These are phyloP conservation scores for Penicillium sp. DNA, from an alignment of 2,329 filamentous ascomycete genomes.

Conservation along the genomic window DNA sequence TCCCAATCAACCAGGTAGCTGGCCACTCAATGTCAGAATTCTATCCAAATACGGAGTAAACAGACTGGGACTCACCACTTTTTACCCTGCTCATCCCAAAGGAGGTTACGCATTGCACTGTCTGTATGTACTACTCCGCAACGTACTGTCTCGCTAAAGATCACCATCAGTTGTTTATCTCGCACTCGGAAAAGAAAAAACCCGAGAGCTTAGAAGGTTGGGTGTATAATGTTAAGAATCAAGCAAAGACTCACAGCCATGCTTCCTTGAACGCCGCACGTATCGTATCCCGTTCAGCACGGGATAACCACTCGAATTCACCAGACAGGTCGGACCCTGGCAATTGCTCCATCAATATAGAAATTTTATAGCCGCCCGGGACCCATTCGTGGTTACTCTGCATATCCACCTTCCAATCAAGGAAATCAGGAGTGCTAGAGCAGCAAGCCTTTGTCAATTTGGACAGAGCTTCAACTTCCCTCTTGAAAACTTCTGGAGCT, in stretches of 20 bases:
- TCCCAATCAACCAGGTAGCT: constrained; percentile 3
- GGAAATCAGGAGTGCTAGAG: not conserved
- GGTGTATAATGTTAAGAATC: not conserved
- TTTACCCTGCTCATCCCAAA: not conserved
- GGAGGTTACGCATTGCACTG: not conserved
- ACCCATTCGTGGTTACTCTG: not conserved
- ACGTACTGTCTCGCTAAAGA: not conserved
- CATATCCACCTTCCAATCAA: not conserved
- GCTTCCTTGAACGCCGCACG: not conserved
- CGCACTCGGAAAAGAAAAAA: not conserved
- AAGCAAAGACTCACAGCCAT: constrained; percentile 1
- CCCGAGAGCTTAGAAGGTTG: not conserved
- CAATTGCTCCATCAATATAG: constrained; percentile 1
- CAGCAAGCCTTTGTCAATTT: constrained; percentile 1
- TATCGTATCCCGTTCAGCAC: not conserved
- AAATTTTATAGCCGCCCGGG: constrained; percentile 1
- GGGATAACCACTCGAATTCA: not conserved
- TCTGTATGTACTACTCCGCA: constrained; percentile 1
- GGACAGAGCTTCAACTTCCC: not conserved
- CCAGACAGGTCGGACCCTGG: not conserved
- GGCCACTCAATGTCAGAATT: not conserved
- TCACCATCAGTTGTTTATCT: not conserved
- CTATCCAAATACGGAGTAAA: not conserved
- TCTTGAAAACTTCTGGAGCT: not conserved
- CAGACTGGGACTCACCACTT: not conserved